Evolutionary conservation across 495 filamentous ascomycete genomes (phyloP).

Genomic region (Usnea hakonensis): DNA sequence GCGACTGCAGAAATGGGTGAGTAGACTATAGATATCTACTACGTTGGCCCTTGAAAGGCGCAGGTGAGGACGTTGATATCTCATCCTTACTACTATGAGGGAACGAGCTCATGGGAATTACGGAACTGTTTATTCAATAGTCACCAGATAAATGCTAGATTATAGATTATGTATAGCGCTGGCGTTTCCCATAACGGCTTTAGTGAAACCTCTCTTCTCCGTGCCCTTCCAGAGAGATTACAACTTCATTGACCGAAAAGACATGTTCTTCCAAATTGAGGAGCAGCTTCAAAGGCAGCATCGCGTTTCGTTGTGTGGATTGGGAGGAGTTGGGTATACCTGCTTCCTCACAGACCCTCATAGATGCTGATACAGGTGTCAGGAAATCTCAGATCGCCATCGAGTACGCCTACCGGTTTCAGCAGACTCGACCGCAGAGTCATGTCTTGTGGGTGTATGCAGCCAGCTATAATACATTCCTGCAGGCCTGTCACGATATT

Average conservation of each 20-base stretch:
- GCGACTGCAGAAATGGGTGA: background rate
- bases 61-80: background rate
- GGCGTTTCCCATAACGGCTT: background rate
- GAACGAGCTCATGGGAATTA: background rate
- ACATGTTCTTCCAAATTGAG: conserved; percentile 2
- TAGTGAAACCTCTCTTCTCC: background rate
- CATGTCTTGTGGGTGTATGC: conserved; percentile 5
- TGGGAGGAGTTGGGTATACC: background rate
- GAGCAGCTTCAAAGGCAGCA: conserved; percentile 1
- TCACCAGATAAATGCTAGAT: background rate
- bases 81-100: background rate
- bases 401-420: conserved; percentile 1
- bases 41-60: background rate
- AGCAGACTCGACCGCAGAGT: background rate
- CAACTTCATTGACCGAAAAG: conserved; percentile 1
- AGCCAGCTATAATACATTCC: background rate
- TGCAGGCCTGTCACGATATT: background rate
- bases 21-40: background rate
- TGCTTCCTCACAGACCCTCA: background rate
- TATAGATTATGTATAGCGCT: background rate
- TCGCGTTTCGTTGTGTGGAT: background rate
- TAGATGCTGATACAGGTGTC: background rate
- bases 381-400: conserved; percentile 15
- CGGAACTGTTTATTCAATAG: background rate
- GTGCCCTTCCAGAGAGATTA: conserved; percentile 1